These are phyloP conservation scores for Tubosaeta brunneosetosa DNA, from an alignment of 768 basidiomycete genomes.

Conservation along the genomic window DNA sequence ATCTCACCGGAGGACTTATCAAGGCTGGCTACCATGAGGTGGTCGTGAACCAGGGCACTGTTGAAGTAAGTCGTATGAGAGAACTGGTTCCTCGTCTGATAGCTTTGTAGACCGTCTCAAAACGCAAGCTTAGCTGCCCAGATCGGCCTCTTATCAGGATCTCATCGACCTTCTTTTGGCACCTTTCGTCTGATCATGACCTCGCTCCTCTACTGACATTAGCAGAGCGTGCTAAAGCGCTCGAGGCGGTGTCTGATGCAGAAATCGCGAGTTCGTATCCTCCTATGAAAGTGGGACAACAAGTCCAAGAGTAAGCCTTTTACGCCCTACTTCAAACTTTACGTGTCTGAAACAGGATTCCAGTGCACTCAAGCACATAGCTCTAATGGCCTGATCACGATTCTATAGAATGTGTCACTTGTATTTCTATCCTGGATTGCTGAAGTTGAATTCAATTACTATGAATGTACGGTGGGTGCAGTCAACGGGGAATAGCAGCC, in stretches of 20 bases:
- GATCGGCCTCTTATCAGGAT: conserved; percentile 91
- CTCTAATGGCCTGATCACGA: conserved; percentile 59
- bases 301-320: conserved; percentile 68
- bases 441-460: conserved; percentile 38
- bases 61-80: conserved; percentile 46
- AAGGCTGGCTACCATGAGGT: conserved; percentile 96
- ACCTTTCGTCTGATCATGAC: conserved; percentile 80
- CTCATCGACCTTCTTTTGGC: conserved; percentile 96
- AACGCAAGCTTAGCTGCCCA: conserved; percentile 53
- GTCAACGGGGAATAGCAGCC: conserved; percentile 25
- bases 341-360: conserved; percentile 6
- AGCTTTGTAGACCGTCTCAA: conserved; percentile 51
- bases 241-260: conserved; percentile 33
- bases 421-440: not conserved
- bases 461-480: not conserved
- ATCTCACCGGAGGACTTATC: conserved; percentile 76
- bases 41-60: conserved; percentile 77
- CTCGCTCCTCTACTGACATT: conserved; percentile 62
- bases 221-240: conserved; percentile 41
- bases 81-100: not conserved
- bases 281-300: conserved; percentile 82
- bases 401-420: not conserved
- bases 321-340: not conserved
- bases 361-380: conserved; percentile 80
- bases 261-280: conserved; percentile 45